Evolutionary conservation across 1,139 yeast species (phyloP).

Genomic region (Debaryomyces coudertii): DNA sequence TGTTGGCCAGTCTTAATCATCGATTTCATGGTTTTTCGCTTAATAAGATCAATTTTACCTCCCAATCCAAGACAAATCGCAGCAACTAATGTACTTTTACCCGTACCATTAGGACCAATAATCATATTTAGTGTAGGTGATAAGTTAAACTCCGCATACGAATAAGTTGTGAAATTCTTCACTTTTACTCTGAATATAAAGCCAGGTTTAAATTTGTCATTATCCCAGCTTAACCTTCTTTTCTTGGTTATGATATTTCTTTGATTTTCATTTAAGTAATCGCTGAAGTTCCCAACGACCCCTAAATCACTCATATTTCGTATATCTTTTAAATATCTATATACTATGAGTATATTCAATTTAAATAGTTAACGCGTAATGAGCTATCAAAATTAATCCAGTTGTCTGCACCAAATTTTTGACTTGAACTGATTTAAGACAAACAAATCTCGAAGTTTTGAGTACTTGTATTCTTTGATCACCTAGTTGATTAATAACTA

Average conservation of each 20-base stretch:
- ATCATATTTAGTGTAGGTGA: slow-evolving; percentile 91
- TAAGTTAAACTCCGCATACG: slow-evolving; percentile 72
- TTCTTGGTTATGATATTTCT: slow-evolving; percentile 7
- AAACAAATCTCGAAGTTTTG: not conserved
- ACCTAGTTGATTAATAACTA: not conserved
- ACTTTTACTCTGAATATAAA: slow-evolving; percentile 68
- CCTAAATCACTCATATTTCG: slow-evolving; percentile 11
- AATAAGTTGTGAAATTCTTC: slow-evolving; percentile 81
- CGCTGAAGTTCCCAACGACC: slow-evolving; percentile 11
- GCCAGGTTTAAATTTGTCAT: slow-evolving; percentile 52
- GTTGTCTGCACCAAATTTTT: not conserved
- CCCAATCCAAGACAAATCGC: slow-evolving; percentile 91
- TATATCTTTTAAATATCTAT: not conserved
- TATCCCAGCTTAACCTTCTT: slow-evolving; percentile 11
- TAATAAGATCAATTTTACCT: slow-evolving; percentile 77
- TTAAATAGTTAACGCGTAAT: not conserved
- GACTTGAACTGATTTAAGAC: not conserved
- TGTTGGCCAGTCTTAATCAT: slow-evolving; percentile 78
- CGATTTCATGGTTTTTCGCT: slow-evolving; percentile 73
- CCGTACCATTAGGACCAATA: slow-evolving; percentile 97
- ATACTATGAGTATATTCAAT: not conserved
- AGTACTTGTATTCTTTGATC: not conserved
- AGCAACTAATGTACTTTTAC: slow-evolving; percentile 91
- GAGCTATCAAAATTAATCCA: not conserved
- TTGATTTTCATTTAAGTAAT: slow-evolving; percentile 2